phyloP scores from a whole-genome alignment of 2,329 filamentous ascomycete genomes.

The Chrysoporthe cubensis region DNA sequence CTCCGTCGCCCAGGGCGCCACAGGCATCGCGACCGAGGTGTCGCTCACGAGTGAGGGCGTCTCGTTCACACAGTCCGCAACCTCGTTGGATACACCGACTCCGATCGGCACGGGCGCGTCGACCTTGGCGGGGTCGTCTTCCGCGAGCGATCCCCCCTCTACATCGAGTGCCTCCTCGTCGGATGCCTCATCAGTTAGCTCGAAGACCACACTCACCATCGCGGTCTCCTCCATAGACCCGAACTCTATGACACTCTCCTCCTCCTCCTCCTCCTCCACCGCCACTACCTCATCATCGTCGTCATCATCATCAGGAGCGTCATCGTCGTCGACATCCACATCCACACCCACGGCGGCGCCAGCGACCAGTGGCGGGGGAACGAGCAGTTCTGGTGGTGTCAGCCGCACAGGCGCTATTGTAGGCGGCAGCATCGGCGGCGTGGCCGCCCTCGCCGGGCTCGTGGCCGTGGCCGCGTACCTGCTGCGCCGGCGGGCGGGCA shows the following conservation, averaged over 20 bases:
- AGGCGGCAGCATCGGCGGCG: slow-evolving; percentile 57
- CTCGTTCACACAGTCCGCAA: slow-evolving; percentile 45
- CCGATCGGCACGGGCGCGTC: slow-evolving; percentile 41
- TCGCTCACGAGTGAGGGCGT: slow-evolving; percentile 46
- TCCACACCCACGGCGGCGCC: slow-evolving; percentile 28
- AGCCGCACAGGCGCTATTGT: slow-evolving; percentile 55
- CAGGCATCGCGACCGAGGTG: slow-evolving; percentile 44
- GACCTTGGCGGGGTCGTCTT: slow-evolving; percentile 30
- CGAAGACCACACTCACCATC: slow-evolving; percentile 22
- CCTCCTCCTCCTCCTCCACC: no score
- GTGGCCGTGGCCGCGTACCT: slow-evolving; percentile 48
- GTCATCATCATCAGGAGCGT: slow-evolving; percentile 26
- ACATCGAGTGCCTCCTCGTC: slow-evolving; percentile 4
- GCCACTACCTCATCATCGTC: slow-evolving; percentile 28
- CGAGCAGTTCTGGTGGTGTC: slow-evolving; percentile 20
- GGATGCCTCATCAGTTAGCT: not conserved
- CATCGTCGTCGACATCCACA: slow-evolving; percentile 23
- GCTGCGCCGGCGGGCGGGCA: slow-evolving; percentile 46
- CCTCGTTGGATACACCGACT: slow-evolving; percentile 46
- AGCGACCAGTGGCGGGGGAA: slow-evolving; percentile 13
- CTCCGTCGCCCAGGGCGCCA: slow-evolving; percentile 51
- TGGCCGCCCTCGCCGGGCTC: slow-evolving; percentile 50
- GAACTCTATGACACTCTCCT: slow-evolving; percentile 6
- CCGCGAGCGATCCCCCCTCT: slow-evolving; percentile 9
- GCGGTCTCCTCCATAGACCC: slow-evolving; percentile 27